A percentile compares a stretch with the other conserved stretches of the same genome.
phyloP scores from a whole-genome alignment of 805 yeast genomes.

The Saturnispora hagleri region DNA sequence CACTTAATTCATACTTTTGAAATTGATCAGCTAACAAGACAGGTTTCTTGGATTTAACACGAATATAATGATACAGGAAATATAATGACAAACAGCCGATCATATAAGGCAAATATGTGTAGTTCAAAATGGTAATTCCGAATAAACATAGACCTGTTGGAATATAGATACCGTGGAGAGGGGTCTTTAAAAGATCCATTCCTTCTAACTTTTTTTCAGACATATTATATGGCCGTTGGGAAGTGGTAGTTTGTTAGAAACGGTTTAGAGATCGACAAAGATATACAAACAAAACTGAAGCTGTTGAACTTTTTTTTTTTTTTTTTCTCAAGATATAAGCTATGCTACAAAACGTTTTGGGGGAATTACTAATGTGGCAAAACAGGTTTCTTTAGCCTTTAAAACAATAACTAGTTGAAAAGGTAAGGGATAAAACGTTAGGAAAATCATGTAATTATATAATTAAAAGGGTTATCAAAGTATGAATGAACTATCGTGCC shows the following conservation, averaged over 20 bases:
- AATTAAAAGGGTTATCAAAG: background rate
- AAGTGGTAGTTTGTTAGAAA: background rate
- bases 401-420: background rate
- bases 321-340: background rate
- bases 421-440: background rate
- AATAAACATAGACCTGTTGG: slow-evolving; percentile 52
- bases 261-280: background rate
- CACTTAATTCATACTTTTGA: slow-evolving; percentile 59
- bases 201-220: slow-evolving; percentile 11
- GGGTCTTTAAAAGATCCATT: slow-evolving; percentile 51
- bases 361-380: too few relatives aligned
- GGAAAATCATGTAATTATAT: background rate
- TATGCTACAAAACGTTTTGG: too few relatives aligned
- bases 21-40: slow-evolving; percentile 44
- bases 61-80: slow-evolving; percentile 26
- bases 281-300: background rate
- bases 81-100: slow-evolving; percentile 33
- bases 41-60: slow-evolving; percentile 30
- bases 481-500: background rate
- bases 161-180: slow-evolving; percentile 68
- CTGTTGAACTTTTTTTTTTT: background rate
- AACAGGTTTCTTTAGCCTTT: background rate
- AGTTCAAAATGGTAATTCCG: slow-evolving; percentile 50
- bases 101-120: slow-evolving; percentile 39
- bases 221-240: background rate